Evolutionary conservation across 331 rosid genomes (phyloP).

Genomic region (Malus hybrid): DNA sequence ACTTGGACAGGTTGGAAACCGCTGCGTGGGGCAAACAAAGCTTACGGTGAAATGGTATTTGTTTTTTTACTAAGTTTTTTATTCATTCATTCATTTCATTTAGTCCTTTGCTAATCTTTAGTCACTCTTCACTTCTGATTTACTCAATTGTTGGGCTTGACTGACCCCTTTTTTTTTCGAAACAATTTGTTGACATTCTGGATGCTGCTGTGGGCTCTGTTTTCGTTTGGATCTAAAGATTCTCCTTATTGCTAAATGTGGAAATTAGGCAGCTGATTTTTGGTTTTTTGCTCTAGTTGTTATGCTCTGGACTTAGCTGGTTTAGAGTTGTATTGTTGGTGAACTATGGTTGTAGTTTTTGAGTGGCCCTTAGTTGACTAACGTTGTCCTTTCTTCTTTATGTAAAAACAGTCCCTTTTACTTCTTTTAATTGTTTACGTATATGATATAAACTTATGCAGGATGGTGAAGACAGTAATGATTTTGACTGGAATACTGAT

Average conservation of each 20-base stretch:
- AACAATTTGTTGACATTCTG: not conserved
- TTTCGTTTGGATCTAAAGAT: not conserved
- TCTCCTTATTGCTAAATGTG: not conserved
- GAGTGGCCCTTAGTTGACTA: not conserved
- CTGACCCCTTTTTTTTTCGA: not conserved
- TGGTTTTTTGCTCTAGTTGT: not conserved
- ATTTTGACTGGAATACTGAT: constrained; percentile 78
- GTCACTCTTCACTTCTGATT: constrained; percentile 6
- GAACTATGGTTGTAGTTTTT: not conserved
- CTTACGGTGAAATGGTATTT: constrained; percentile 23
- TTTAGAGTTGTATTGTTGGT: not conserved
- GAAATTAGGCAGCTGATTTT: not conserved
- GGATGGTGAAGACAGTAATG: constrained; percentile 49
- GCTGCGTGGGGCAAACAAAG: not conserved
- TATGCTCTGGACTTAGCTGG: not conserved
- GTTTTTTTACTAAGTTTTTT: not conserved
- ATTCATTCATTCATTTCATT: not conserved
- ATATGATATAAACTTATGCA: constrained; percentile 20
- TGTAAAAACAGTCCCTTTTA: not conserved
- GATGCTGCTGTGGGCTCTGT: not conserved
- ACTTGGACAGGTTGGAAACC: constrained; percentile 19
- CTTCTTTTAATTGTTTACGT: constrained; percentile 2
- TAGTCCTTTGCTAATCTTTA: constrained; percentile 2
- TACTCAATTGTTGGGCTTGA: not conserved
- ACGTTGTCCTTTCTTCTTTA: not conserved